Base-by-base conservation (phyloP, 306 rosid species). In the Rubus parviflorus region DNA sequence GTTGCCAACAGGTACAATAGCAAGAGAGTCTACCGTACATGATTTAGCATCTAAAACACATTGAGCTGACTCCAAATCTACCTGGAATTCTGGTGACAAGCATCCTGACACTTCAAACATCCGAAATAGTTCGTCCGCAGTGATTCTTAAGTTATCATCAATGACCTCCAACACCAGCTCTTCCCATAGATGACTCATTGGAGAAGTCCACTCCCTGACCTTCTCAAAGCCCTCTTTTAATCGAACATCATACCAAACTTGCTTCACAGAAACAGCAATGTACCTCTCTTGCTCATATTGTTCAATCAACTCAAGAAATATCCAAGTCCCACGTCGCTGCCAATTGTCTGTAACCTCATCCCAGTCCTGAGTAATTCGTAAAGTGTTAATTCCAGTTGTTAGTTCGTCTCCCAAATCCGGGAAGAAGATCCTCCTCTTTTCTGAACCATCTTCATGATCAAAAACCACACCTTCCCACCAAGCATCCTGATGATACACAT, bases 391-490 rank as follows among this genome's bases (percentile, higher is more conserved):
- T 70, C 43, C 80, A 37, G 81, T 5, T 64, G 58, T 85, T 73
- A 90, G 66, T 78, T 92, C 94, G 62, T 95, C 99, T 2, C 97
- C 99, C 80, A 89, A 76, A 78, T 92, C 97, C 0, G 97, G 96
- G 73, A 92, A 95, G 81, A 92, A 90, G 68, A 92, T 66, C 68
- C 38, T 82, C 78, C 97, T 83, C 81, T 88, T 73, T 51, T 86
- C 81, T 43, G 48, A 83, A 75, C 87, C 96, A 38, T 89, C 86
- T 79, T 76, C 79, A 1, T 82, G 88, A 68, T 95, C 99, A 76
- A 86, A 90, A 46, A 95, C 68, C 42, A 95, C 97, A 19, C 99
- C 97, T 87, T 95, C 97, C 98, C 98, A 92, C 98, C 98, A 95
- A 60, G 93, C 97, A 9, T 95, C 98, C 64, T 42, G 53, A 49